Percentiles rank a stretch among this genome's conserved stretches.
These are phyloP conservation scores for Aspergillus hortae DNA, from an alignment of 2,329 filamentous ascomycete genomes.

Conservation along the genomic window DNA sequence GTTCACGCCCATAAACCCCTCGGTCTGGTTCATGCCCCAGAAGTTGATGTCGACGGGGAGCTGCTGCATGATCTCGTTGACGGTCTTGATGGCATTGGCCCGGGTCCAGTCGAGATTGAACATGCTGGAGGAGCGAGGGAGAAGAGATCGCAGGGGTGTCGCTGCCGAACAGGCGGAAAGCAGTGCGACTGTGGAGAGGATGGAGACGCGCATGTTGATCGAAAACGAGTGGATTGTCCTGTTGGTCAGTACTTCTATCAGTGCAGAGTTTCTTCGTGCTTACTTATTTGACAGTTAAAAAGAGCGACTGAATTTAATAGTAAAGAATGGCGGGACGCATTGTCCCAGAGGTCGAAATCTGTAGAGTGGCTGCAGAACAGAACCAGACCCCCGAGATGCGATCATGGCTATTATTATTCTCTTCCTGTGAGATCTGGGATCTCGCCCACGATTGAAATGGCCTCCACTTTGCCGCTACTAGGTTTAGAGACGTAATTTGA, in stretches of 20 bases:
- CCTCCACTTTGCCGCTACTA: neutral
- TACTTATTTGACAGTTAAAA: no score
- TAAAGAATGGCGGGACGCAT: no score
- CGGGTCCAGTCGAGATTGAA: slow-evolving; percentile 1
- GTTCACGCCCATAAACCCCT: neutral
- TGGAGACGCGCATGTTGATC: neutral
- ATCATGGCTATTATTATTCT: no score
- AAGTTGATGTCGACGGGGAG: neutral
- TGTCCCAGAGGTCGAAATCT: no score
- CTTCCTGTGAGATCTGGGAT: no score
- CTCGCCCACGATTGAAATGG: neutral
- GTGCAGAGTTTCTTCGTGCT: neutral
- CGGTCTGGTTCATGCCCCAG: neutral
- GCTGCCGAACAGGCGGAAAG: neutral
- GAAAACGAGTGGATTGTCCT: neutral
- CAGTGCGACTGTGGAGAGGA: neutral
- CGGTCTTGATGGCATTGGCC: neutral
- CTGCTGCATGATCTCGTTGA: neutral
- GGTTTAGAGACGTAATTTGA: neutral
- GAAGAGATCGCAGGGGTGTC: neutral
- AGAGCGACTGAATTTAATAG: no score
- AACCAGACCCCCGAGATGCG: no score
- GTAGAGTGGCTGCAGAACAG: no score
- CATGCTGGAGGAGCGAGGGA: neutral
- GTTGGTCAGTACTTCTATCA: neutral